Conservation (phyloP, 2,329 filamentous ascomycete species). For the Cercospora berteroae region DNA sequence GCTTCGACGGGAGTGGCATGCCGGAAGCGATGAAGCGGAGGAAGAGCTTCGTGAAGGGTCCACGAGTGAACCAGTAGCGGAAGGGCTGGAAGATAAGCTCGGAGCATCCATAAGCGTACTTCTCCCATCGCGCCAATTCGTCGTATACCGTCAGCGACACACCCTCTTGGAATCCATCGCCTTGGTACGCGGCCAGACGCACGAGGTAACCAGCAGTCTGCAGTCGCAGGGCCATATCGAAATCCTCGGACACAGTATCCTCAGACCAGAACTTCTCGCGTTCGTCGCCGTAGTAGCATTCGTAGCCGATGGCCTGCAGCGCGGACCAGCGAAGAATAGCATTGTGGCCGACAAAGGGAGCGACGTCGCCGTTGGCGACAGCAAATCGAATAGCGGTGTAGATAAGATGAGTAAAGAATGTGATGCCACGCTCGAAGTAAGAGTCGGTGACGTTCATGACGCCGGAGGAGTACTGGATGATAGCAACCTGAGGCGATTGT, state of each 20-base stretch:
- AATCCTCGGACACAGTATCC: constrained; percentile 75
- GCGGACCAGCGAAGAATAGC: constrained; percentile 73
- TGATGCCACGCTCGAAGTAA: constrained; percentile 53
- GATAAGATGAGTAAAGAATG: constrained; percentile 60
- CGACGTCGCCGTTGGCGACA: constrained; percentile 74
- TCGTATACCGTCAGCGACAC: constrained; percentile 83
- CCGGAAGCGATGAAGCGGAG: constrained; percentile 68
- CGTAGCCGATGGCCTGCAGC: constrained; percentile 69
- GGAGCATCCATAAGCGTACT: constrained; percentile 81
- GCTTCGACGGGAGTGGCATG: constrained; percentile 72
- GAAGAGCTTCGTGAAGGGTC: constrained; percentile 78
- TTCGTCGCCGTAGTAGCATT: constrained; percentile 63
- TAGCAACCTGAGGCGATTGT: constrained; percentile 72
- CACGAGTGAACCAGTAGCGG: constrained; percentile 67
- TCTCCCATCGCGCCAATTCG: constrained; percentile 81
- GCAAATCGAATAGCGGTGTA: constrained; percentile 75
- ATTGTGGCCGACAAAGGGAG: constrained; percentile 79
- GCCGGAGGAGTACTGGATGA: constrained; percentile 73
- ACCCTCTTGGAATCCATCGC: constrained; percentile 77
- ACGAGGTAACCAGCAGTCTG: constrained; percentile 71
- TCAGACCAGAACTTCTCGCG: constrained; percentile 78
- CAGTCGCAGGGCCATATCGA: constrained; percentile 76
- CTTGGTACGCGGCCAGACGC: constrained; percentile 69
- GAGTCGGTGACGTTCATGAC: constrained; percentile 76
- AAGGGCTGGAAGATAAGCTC: constrained; percentile 79